Percentiles rank a stretch among this genome's conserved stretches.
Evolutionary conservation across 192 early-diverging fungal species (phyloP).

Genomic region (Backusella tuberculispora): DNA sequence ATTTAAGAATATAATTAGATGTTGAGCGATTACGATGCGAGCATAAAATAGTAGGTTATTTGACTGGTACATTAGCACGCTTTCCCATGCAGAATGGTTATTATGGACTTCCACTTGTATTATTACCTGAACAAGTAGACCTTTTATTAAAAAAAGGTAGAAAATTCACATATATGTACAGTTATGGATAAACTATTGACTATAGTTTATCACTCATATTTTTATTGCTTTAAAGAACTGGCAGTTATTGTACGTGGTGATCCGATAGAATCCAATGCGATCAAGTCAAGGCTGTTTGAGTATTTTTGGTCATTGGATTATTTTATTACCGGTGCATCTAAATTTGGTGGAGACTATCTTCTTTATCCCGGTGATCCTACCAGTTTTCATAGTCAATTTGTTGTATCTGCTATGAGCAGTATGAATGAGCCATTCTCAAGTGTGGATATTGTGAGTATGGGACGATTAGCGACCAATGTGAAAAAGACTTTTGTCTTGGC

Average conservation of each 20-base stretch:
- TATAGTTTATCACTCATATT: background rate
- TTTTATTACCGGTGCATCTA: conserved; percentile 73
- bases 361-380: conserved; percentile 79
- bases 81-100: conserved; percentile 80
- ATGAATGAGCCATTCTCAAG: conserved; percentile 32
- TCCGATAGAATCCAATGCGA: background rate
- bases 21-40: conserved; percentile 56
- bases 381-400: conserved; percentile 68
- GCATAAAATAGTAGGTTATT: conserved; percentile 65
- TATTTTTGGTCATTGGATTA: conserved; percentile 68
- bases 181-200: too few relatives aligned
- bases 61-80: conserved; percentile 69
- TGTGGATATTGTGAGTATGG: conserved; percentile 60
- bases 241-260: background rate
- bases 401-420: conserved; percentile 53
- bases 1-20: conserved; percentile 36
- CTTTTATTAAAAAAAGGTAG: conserved; percentile 53
- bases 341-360: conserved; percentile 90
- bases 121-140: conserved; percentile 76
- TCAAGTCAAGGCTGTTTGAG: conserved; percentile 57
- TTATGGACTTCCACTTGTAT: conserved; percentile 69
- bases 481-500: conserved; percentile 73
- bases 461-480: conserved; percentile 70
- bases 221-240: background rate
- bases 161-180: background rate